Evolutionary conservation across 2,329 filamentous ascomycete species (phyloP).

Genomic region (Grosmannia clavigera): DNA sequence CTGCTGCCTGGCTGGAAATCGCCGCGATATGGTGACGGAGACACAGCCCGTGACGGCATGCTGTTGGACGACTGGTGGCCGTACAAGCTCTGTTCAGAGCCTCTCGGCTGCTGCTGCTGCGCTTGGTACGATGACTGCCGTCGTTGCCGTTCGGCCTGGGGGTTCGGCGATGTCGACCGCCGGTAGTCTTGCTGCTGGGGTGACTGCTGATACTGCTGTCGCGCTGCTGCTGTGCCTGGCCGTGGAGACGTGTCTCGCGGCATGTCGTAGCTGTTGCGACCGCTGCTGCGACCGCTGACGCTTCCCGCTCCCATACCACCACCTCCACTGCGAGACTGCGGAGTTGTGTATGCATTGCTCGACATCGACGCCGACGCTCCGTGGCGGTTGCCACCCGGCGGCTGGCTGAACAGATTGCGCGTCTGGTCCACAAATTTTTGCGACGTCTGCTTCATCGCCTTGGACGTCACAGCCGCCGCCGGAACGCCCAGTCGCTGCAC

Average conservation of each 20-base stretch:
- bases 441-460: slow-evolving; percentile 90
- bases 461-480: slow-evolving; percentile 81
- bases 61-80: slow-evolving; percentile 39
- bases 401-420: slow-evolving; percentile 56
- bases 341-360: not conserved
- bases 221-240: slow-evolving; percentile 34
- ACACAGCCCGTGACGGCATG: slow-evolving; percentile 30
- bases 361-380: not conserved
- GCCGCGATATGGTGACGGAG: slow-evolving; percentile 31
- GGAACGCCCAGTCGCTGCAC: slow-evolving; percentile 76
- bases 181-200: slow-evolving; percentile 3
- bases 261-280: not conserved
- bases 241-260: slow-evolving; percentile 49
- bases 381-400: not conserved
- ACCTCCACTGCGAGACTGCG: not conserved
- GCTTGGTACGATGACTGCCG: slow-evolving; percentile 23
- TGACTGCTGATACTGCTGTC: slow-evolving; percentile 5
- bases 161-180: slow-evolving; percentile 38
- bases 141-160: slow-evolving; percentile 33
- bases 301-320: not conserved
- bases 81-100: slow-evolving; percentile 38
- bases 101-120: slow-evolving; percentile 23
- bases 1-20: slow-evolving; percentile 34
- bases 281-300: slow-evolving; percentile 10
- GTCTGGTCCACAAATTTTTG: slow-evolving; percentile 79